Percentiles rank a stretch among this genome's conserved stretches.
Conservation (phyloP, 139 green algal genomes). For the Coccomyxa sp. region DNA sequence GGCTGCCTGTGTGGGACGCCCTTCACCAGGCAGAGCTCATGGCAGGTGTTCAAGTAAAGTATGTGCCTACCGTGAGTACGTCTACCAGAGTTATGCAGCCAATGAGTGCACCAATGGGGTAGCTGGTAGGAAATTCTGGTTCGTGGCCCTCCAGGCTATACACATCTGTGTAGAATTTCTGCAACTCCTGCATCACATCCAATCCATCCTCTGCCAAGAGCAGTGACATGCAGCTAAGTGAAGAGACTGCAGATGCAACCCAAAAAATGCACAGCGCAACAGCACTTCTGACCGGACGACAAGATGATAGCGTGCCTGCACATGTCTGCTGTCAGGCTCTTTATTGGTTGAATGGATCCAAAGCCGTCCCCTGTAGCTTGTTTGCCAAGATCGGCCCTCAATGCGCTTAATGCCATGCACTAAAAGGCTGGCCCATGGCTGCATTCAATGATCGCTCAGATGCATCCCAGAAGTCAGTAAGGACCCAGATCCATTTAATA, state of each 20-base stretch:
- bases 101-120: constrained; percentile 46
- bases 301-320: background rate
- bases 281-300: background rate
- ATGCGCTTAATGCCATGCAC: constrained; percentile 59
- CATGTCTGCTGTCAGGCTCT: background rate
- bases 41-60: background rate
- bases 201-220: too few species aligned
- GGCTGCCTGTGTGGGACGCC: too few species aligned
- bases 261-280: too few species aligned
- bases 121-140: constrained; percentile 25
- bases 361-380: constrained; percentile 30
- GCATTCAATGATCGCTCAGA: background rate
- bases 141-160: constrained; percentile 9
- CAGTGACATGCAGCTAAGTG: too few species aligned
- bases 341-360: constrained; percentile 45
- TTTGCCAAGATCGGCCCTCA: constrained; percentile 45
- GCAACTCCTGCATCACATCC: constrained; percentile 25
- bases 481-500: background rate
- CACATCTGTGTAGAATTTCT: constrained; percentile 36
- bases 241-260: too few species aligned
- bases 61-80: constrained; percentile 16
- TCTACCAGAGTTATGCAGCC: constrained; percentile 52
- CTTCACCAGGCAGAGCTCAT: background rate
- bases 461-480: background rate
- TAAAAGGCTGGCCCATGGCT: constrained; percentile 50